These are phyloP conservation scores for Solidago caesia DNA, from an alignment of 129 eudicot species.

Conservation along the genomic window DNA sequence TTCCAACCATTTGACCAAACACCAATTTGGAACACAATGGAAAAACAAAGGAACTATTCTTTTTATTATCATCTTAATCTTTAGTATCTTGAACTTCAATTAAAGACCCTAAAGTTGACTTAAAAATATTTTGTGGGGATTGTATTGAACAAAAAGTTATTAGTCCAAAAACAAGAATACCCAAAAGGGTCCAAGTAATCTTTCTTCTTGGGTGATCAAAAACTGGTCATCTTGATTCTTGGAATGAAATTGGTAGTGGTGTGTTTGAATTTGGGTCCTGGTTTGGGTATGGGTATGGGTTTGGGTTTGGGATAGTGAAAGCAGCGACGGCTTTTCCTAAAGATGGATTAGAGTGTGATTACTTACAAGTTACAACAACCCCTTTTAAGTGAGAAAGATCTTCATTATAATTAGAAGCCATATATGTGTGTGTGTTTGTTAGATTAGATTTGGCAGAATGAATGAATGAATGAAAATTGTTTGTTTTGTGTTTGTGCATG, in stretches of 20 bases:
- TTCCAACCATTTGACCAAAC: conserved; percentile 13
- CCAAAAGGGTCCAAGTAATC: conserved; percentile 31
- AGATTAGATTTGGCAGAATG: not conserved
- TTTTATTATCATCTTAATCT: conserved; percentile 37
- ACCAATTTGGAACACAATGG: conserved; percentile 56
- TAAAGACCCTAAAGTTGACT: conserved; percentile 15
- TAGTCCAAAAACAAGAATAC: conserved; percentile 41
- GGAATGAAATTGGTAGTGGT: conserved; percentile 30
- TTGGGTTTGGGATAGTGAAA: conserved; percentile 40
- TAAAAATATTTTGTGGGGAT: conserved; percentile 29
- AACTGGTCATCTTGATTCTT: conserved; percentile 22
- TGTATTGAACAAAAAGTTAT: conserved; percentile 35
- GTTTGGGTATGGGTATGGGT: conserved; percentile 8
- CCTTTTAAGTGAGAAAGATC: conserved; percentile 44
- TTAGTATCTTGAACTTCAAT: conserved; percentile 17
- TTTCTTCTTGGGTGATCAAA: conserved; percentile 27
- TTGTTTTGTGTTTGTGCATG: not conserved
- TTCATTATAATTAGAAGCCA: conserved; percentile 42
- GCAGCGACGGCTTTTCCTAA: conserved; percentile 73
- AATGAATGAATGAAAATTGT: not conserved
- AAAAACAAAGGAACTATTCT: conserved; percentile 49
- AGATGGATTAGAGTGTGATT: too few relatives aligned
- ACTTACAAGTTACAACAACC: conserved; percentile 52
- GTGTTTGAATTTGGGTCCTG: conserved; percentile 14
- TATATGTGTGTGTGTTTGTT: conserved; percentile 30